Evolutionary conservation across 805 yeast species (phyloP), one percentile per base, ranked within the genome.

Genomic region (Yamadazyma scolyti): DNA sequence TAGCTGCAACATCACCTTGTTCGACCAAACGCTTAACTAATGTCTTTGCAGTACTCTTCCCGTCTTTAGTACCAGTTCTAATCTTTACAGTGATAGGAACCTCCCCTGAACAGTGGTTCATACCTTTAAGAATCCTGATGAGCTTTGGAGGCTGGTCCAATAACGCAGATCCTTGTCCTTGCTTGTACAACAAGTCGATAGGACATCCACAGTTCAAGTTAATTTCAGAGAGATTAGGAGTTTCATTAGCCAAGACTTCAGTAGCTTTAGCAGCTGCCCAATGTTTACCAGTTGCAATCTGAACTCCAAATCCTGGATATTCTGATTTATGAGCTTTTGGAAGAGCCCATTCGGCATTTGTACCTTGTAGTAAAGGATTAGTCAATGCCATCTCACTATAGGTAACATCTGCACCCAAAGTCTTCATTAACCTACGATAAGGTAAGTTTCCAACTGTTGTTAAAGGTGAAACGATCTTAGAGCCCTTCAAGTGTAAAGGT

Each of bases 381-480:
- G 84, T 65, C 21, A 93, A 67, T 0, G 97, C 97, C 98, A 93
- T 93, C 61, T 93, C 99, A 23, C 89, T 75, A 54, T 85, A 93
- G 0, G 98, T 93, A 11, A 88, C 73, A 48, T 93, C 97, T 9
- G 95, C 95, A 11, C 97, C 97, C 20, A 87, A 58, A 1, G 81
- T 71, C 48, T 80, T 82, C 96, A 93, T 89, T 38, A 93, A 69
- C 46, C 97, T 73, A 57, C 99, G 81, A 61, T 77, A 93, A 10
- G 99, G 98, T 47, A 93, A 68, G 58, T 93, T 93, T 14, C 99
- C 99, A 5, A 93, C 98, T 0, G 99, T 93, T 20, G 99, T 94
- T 40, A 93, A 71, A 2, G 99, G 99, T 2, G 97, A 86, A 6
- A 93, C 80, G 37, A 93, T 87, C 58, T 88, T 88, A 43, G 90